Conservation (phyloP, 2,329 filamentous ascomycete genomes). For the Phoma herbarum region DNA sequence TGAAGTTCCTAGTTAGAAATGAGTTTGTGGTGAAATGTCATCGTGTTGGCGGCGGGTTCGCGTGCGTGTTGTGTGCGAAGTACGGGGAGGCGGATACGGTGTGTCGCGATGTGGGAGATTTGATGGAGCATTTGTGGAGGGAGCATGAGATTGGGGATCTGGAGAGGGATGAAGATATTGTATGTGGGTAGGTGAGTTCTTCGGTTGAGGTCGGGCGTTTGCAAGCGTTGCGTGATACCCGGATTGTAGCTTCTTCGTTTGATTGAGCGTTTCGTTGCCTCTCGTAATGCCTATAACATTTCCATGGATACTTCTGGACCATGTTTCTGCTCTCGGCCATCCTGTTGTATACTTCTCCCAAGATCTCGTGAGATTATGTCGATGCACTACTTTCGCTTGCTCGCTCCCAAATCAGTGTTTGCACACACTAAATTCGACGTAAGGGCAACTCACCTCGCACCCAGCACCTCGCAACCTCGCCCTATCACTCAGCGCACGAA, state of each 20-base stretch:
- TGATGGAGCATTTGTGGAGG: constrained; percentile 48
- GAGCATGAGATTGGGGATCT: constrained; percentile 43
- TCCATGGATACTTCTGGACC: too few relatives aligned
- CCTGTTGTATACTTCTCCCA: too few relatives aligned
- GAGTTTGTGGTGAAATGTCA: constrained; percentile 48
- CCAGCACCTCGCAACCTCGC: too few relatives aligned
- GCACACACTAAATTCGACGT: neutral
- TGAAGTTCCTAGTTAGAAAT: constrained; percentile 38
- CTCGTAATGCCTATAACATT: too few relatives aligned
- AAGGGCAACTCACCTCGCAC: neutral
- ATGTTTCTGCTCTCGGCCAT: too few relatives aligned
- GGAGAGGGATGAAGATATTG: constrained; percentile 40
- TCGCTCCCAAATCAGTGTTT: neutral
- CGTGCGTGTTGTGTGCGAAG: constrained; percentile 42
- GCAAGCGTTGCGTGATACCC: constrained; percentile 3
- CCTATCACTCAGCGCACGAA: too few relatives aligned
- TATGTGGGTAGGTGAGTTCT: constrained; percentile 7
- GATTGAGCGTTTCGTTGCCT: too few relatives aligned
- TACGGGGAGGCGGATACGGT: constrained; percentile 40
- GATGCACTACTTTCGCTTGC: neutral
- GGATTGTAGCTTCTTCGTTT: neutral
- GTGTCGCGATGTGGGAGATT: constrained; percentile 31
- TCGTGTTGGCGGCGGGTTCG: constrained; percentile 39
- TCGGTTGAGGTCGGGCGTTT: neutral
- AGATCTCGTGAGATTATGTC: neutral